Base-by-base conservation (phyloP, 176 grass and related monocot species). In the Cenchrus purpureus region DNA sequence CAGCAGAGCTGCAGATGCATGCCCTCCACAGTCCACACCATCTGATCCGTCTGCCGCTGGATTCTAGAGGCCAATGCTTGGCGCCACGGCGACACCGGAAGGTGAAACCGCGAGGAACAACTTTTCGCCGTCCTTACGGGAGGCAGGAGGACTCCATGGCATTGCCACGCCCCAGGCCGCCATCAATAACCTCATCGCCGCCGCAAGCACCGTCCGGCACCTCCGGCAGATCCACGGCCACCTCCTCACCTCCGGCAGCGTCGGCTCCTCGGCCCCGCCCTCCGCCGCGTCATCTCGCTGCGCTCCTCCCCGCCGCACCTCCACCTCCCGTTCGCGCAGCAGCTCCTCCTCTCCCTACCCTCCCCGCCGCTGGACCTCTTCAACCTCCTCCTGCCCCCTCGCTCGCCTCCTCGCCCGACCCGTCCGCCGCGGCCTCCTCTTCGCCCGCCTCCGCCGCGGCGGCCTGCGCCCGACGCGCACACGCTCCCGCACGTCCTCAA, bases 401-500 rank as follows among this genome's bases (percentile, higher is more conserved):
- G 42, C 85, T 87, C 65, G 78, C 78, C 65, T 66, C 88, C 58
- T 84, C 77, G 7, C 13, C 42, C 0, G 73, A 87, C 0, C 68
- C 82, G 0, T 1, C 43, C 13, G 43, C 71, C 0, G 85, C 79
- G 1, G 1, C 68, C 8, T 16, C 44, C 63, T 92, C 50, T 88
- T 83, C 74, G n/a, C 83, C 55, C 73, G 28, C 53, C 82, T 91
- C 81, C 87, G 57, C 7, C 87, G 68, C 48, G 19, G 56, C 14
- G 82, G 82, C 0, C 77, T 85, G n/a, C 15, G 68, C 44, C 87
- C 44, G 77, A 95, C 70, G 74, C 86, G 50, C 87, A 92, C 78
- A 90, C 87, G 50, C 80, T 92, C 85, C 90, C 85, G 37, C 83
- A 92, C 85, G 74, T 92, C 62, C 85, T 94, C 22, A 90, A 92